Conservation (phyloP, 2,329 filamentous ascomycete genomes). For the Myotisia sp. region DNA sequence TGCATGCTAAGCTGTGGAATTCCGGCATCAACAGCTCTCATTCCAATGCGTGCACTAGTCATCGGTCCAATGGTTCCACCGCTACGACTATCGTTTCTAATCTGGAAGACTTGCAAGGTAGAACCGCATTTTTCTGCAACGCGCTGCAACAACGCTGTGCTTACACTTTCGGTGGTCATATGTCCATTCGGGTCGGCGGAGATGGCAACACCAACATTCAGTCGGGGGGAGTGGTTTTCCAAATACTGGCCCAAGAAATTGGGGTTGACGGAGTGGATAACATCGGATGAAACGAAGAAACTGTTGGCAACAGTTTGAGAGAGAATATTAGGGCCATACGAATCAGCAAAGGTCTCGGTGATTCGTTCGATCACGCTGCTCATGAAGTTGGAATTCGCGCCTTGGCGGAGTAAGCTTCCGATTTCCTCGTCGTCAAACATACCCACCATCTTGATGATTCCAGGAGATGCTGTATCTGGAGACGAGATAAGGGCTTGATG, state of each 20-base stretch:
- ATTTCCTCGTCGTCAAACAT: conserved; percentile 97
- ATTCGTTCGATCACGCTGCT: conserved; percentile 67
- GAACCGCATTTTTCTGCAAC: conserved; percentile 61
- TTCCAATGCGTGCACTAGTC: conserved; percentile 65
- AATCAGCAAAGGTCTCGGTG: conserved; percentile 46
- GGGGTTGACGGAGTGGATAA: conserved; percentile 85
- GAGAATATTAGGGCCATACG: conserved; percentile 42
- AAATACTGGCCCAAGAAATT: conserved; percentile 82
- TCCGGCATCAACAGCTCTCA: conserved; percentile 72
- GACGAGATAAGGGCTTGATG: conserved; percentile 67
- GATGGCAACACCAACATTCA: conserved; percentile 77
- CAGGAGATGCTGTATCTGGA: conserved; percentile 34
- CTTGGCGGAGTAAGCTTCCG: conserved; percentile 77
- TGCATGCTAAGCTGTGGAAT: conserved; percentile 93
- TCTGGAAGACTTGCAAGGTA: conserved; percentile 78
- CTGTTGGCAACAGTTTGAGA: conserved; percentile 79
- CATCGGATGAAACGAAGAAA: conserved; percentile 84
- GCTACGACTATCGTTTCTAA: conserved; percentile 75
- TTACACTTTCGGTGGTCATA: conserved; percentile 88
- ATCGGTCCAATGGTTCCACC: conserved; percentile 94
- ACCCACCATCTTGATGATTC: conserved; percentile 77
- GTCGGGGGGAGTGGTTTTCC: conserved; percentile 66
- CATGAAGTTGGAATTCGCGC: conserved; percentile 78
- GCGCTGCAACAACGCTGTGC: conserved; percentile 62
- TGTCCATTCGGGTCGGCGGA: conserved; percentile 78